Evolutionary conservation across 1,139 yeast genomes (phyloP), one percentile per base, ranked within the genome.

Genomic region (Suhomyces kunorum): DNA sequence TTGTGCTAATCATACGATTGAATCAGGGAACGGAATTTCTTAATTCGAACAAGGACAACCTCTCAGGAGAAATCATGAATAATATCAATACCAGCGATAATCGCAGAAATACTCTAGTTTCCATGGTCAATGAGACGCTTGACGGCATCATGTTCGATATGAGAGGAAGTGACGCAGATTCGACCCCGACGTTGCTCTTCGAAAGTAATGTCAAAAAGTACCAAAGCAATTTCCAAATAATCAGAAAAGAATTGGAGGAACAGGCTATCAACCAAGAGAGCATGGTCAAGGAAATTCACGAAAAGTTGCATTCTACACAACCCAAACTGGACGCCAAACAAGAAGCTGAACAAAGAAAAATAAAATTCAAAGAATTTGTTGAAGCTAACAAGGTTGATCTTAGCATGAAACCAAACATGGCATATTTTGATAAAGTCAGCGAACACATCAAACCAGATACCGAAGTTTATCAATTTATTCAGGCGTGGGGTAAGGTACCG

Each of bases 191-290:
- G 4, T 8, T 38, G 9, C 37, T 32, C 13, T 42, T 42, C 13
- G 45, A 38, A 19, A 31, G 35, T 18, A 58, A 59, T 17, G 59
- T 61, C n/a, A 53, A 54, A n/a, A 42, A 45, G 26, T 66, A 58
- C 38, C 64, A 64, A 19, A 47, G 48, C 5, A 60, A 58, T 24
- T 59, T 66, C 13, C 55, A 54, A 16, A 51, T 48, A 1, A 53
- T 66, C 7, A 50, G 75, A 15, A 50, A 50, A n/a, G 52, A 44
- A 9, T 48, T 69, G 32, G 71, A 67, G 44, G 61, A 60, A 27
- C 73, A 68, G 43, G 52, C 48, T 16, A 41, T 45, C 19, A 50
- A 50, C 32, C 68, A 63, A 43, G 54, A 52, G 14, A 47, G 42
- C 15, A 39, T 56, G n/a, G 28, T 51, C 13, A 43, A 47, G 31